phyloP scores from a whole-genome alignment of 1,284 basidiomycete species.

The Tranzscheliella williamsii region DNA sequence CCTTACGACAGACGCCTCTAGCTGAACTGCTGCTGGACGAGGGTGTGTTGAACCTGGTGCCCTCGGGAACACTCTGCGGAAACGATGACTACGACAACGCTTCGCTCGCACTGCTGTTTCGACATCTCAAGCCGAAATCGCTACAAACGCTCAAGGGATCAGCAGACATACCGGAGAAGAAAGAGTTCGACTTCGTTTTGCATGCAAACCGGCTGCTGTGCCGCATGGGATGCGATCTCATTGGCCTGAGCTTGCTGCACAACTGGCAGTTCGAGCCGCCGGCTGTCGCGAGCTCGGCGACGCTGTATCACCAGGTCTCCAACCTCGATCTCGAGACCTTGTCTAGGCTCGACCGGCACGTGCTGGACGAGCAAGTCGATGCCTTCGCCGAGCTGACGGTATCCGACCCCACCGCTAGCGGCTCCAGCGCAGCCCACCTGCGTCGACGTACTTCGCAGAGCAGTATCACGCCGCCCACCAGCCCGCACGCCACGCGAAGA shows the following conservation, averaged over 20 bases:
- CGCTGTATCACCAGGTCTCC: constrained; percentile 22
- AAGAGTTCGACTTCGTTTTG: constrained; percentile 89
- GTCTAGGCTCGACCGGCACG: constrained; percentile 18
- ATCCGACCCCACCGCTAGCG: neutral
- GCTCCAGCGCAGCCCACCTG: constrained; percentile 4
- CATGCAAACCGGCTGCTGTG: constrained; percentile 89
- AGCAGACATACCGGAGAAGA: constrained; percentile 79
- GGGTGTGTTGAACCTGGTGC: constrained; percentile 10
- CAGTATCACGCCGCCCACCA: constrained; percentile 29
- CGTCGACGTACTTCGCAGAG: constrained; percentile 13
- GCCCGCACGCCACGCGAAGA: constrained; percentile 18
- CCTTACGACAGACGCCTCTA: constrained; percentile 11
- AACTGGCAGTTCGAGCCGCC: constrained; percentile 89
- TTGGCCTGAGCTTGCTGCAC: constrained; percentile 81
- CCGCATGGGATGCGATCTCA: constrained; percentile 89
- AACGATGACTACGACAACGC: constrained; percentile 89
- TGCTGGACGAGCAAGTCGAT: constrained; percentile 10
- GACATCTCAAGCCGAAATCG: constrained; percentile 83
- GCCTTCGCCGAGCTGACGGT: constrained; percentile 9
- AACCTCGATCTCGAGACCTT: constrained; percentile 30
- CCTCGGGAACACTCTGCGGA: constrained; percentile 65
- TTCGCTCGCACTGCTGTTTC: constrained; percentile 82
- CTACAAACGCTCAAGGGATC: constrained; percentile 88
- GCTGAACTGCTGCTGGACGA: constrained; percentile 22
- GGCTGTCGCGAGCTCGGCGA: constrained; percentile 57